Evolutionary conservation across 805 yeast genomes (phyloP).

Genomic region (Cyberlindnera xishuangbannaensis): DNA sequence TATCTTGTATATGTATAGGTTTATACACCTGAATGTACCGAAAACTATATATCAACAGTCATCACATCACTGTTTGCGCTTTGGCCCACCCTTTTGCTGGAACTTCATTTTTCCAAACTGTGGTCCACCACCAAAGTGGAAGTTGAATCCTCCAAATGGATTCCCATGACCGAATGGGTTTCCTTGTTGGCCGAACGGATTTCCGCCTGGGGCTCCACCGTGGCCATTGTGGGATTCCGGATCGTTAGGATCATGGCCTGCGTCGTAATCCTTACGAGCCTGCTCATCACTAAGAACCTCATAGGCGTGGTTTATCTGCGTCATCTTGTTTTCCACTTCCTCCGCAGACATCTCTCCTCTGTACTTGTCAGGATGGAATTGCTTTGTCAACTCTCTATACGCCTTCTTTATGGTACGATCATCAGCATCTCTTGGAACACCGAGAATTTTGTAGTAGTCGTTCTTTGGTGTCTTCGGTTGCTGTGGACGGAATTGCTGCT

Average conservation of each 20-base stretch:
- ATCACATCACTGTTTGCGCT: too few species aligned
- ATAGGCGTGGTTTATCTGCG: constrained; percentile 89
- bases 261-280: constrained; percentile 49
- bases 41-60: too few species aligned
- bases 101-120: constrained; percentile 7
- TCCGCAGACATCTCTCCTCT: constrained; percentile 61
- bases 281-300: constrained; percentile 72
- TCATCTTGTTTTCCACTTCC: constrained; percentile 77
- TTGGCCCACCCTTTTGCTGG: background rate
- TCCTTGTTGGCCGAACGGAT: constrained; percentile 4
- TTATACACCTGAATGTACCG: too few species aligned
- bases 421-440: constrained; percentile 59
- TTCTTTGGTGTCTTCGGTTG: constrained; percentile 33
- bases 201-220: constrained; percentile 2
- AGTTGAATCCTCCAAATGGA: constrained; percentile 5
- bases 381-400: constrained; percentile 68
- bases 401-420: constrained; percentile 73
- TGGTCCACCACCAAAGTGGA: constrained; percentile 10
- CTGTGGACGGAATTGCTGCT: constrained; percentile 30
- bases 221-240: constrained; percentile 18
- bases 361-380: constrained; percentile 90
- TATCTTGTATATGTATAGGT: too few species aligned
- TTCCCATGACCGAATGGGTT: constrained; percentile 7
- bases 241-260: constrained; percentile 49
- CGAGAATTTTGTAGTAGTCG: constrained; percentile 79